Evolutionary conservation across 345 rosid genomes (phyloP), one percentile per base, ranked within the genome.

Genomic region (Citrus mangshanensis): DNA sequence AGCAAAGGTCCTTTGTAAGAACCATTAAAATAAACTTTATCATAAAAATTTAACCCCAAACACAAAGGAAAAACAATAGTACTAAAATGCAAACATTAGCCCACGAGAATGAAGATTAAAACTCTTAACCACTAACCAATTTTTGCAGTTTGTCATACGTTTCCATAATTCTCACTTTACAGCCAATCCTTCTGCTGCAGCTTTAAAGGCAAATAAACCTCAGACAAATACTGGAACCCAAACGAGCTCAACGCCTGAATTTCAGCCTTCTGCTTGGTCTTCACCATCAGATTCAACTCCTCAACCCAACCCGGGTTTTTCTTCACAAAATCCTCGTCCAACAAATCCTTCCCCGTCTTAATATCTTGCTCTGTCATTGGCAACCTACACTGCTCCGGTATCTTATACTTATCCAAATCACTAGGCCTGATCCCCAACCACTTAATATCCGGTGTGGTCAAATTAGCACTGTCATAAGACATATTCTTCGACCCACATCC

Each of bases 341-440:
- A 65, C 88, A 95, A 67, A 82, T 95, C 97, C 82, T 93, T 96
- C 77, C 99, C 99, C 0, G 98, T 96, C 91, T 92, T 96, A 67
- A 93, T 90, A 93, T 96, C 99, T 93, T 96, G 98, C 87, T 96
- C 99, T 0, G 97, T 93, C 97, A 95, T 93, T 1, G 98, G 98
- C 91, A 95, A 81, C 89, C 98, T 85, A 79, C 98, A 95, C 70
- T 95, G 97, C 77, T 95, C 98, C 0, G 98, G 97, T 84, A 95
- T 91, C 81, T 83, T 87, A 75, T 92, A 95, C 91, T 93, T 95
- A 63, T 93, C 97, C 89, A 96, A 78, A 85, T 96, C 98, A 77
- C 97, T 91, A 0, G 98, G 99, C 87, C 99, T 86, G 34, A 93
- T 85, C 75, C 99, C 99, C 73, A 96, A 75, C 98, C 99, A 96